A percentile compares a stretch with the other conserved stretches of the same genome.
Evolutionary conservation across 75 land plant genomes (phyloP).

Genomic region (Pseudotsuga menziesii): DNA sequence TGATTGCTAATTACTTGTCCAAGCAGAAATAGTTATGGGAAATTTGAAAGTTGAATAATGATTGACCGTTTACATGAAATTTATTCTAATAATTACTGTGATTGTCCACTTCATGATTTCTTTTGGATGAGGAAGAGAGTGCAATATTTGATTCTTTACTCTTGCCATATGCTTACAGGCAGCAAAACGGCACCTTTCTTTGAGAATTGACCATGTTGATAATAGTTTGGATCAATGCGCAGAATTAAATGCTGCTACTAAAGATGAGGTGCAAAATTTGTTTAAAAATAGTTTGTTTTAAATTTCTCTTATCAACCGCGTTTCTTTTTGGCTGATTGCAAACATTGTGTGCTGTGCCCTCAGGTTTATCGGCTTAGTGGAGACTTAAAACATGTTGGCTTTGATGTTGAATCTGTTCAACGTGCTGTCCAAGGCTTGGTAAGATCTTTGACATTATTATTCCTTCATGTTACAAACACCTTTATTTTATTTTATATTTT

Average conservation of each 20-base stretch:
- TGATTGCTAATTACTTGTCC: background rate
- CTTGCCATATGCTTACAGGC: conserved; percentile 27
- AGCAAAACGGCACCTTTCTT: conserved; percentile 38
- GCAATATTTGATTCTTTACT: background rate
- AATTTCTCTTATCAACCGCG: background rate
- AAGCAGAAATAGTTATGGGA: background rate
- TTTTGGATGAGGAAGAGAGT: background rate
- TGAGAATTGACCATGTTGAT: conserved; percentile 43
- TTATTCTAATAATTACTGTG: background rate
- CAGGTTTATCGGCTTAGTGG: conserved; percentile 40
- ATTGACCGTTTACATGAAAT: background rate
- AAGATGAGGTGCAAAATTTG: conserved; percentile 30
- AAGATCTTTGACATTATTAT: background rate
- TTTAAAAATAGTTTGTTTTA: background rate
- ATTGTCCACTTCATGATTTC: background rate
- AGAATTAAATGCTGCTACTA: conserved; percentile 29
- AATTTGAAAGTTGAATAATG: background rate
- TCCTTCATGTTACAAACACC: background rate
- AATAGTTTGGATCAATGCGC: conserved; percentile 29
- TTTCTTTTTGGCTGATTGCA: background rate
- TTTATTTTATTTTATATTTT: background rate
- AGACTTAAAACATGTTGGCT: conserved; percentile 22
- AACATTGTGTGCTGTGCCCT: too few species aligned
- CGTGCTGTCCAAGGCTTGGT: conserved; percentile 50
- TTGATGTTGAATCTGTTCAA: conserved; percentile 45